Evolutionary conservation across 2,329 filamentous ascomycete species (phyloP).

Genomic region (Fusarium haematococcum): DNA sequence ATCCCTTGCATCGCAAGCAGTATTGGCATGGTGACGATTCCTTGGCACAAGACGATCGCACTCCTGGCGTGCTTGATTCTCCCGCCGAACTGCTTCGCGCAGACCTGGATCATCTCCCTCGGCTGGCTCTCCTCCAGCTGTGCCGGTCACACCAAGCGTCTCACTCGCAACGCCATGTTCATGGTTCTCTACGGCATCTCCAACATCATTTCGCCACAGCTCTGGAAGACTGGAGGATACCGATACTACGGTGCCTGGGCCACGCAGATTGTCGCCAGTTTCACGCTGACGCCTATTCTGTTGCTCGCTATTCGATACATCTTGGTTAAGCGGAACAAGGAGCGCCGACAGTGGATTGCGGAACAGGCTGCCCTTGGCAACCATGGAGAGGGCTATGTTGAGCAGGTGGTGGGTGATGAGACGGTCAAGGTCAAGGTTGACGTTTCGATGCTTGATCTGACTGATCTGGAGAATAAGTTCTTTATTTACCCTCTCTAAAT

Average conservation of each 20-base stretch:
- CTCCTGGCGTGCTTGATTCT: constrained; percentile 41
- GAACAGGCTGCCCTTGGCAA: constrained; percentile 24
- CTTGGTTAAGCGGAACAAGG: neutral
- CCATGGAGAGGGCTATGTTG: constrained; percentile 14
- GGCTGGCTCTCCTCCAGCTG: constrained; percentile 36
- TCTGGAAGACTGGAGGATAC: constrained; percentile 35
- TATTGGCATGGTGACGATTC: constrained; percentile 39
- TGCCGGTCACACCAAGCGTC: constrained; percentile 57
- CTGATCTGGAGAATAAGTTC: constrained; percentile 38
- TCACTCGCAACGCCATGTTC: constrained; percentile 53
- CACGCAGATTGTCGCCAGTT: constrained; percentile 34
- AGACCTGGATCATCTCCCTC: constrained; percentile 30
- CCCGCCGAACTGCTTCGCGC: constrained; percentile 26
- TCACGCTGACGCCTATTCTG: constrained; percentile 26
- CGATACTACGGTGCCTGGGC: constrained; percentile 39
- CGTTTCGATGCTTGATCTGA: constrained; percentile 35
- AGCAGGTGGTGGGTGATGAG: constrained; percentile 21
- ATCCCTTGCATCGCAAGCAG: constrained; percentile 36
- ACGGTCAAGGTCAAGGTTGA: constrained; percentile 33
- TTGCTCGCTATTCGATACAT: constrained; percentile 1
- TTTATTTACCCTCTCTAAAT: constrained; percentile 25
- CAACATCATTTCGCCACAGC: constrained; percentile 53
- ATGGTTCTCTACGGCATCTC: constrained; percentile 51
- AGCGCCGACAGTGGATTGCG: neutral
- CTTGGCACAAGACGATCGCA: constrained; percentile 39